Percentiles rank a stretch among this genome's conserved stretches.
Conservation (phyloP, 257 asterid species). For the Fraxinus excelsior region DNA sequence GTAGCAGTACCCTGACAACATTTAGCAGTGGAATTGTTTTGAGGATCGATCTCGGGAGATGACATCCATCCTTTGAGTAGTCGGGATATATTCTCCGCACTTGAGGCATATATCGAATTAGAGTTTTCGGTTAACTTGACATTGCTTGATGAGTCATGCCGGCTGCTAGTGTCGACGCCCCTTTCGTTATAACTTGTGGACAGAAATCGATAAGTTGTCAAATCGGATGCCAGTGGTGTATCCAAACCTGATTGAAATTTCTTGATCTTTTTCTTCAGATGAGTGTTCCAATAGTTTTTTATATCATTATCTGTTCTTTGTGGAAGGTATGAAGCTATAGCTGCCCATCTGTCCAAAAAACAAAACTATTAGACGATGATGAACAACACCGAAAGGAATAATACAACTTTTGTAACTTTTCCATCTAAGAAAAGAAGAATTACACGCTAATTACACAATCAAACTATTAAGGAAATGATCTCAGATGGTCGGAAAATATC, state of each 20-base stretch:
- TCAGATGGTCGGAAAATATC: too few species aligned
- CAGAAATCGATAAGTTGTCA: constrained; percentile 36
- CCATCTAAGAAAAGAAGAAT: neutral
- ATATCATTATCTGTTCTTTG: constrained; percentile 96
- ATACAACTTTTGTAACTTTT: too few species aligned
- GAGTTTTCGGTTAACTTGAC: constrained; percentile 29
- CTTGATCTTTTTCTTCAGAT: constrained; percentile 85
- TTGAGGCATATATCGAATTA: constrained; percentile 71
- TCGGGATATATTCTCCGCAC: constrained; percentile 85
- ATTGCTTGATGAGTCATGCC: constrained; percentile 14
- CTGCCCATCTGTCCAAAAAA: constrained; percentile 74
- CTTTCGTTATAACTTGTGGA: constrained; percentile 29
- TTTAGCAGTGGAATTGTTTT: neutral
- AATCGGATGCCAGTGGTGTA: constrained; percentile 35
- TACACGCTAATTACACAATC: neutral
- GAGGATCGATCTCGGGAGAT: constrained; percentile 13
- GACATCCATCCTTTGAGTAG: constrained; percentile 97
- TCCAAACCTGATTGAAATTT: constrained; percentile 49
- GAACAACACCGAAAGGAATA: neutral
- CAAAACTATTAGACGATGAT: neutral
- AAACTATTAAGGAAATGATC: neutral
- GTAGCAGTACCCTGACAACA: neutral
- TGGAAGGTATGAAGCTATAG: constrained; percentile 91
- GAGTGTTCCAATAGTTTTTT: constrained; percentile 98
- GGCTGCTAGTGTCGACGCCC: constrained; percentile 14